A percentile compares a stretch with the other conserved stretches of the same genome.
Conservation (phyloP, 805 yeast genomes). For the Scheffersomyces spartinae region DNA sequence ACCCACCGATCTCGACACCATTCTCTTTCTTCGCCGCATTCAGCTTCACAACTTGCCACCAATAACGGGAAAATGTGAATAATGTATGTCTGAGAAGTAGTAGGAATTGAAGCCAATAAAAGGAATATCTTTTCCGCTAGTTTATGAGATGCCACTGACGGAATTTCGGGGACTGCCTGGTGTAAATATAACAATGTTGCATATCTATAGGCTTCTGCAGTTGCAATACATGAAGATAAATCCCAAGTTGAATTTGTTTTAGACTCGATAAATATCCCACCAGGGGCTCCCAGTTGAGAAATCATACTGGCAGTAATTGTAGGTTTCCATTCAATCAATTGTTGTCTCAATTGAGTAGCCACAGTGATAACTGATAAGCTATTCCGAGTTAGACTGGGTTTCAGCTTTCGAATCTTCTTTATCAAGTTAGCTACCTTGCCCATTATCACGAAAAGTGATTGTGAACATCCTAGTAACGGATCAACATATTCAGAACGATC, state of each 20-base stretch:
- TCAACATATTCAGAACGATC: conserved; percentile 37
- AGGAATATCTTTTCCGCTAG: conserved; percentile 50
- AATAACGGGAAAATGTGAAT: conserved; percentile 57
- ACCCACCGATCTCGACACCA: conserved; percentile 55
- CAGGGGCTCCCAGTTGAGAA: conserved; percentile 27
- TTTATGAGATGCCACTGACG: conserved; percentile 40
- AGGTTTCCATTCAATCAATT: conserved; percentile 49
- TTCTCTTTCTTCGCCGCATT: conserved; percentile 43
- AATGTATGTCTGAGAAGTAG: conserved; percentile 41
- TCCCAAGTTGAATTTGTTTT: conserved; percentile 30
- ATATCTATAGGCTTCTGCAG: conserved; percentile 60
- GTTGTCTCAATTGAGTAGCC: conserved; percentile 44
- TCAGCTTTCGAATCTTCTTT: conserved; percentile 30
- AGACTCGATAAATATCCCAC: conserved; percentile 8
- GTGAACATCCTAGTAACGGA: conserved; percentile 59
- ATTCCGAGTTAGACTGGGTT: conserved; percentile 27
- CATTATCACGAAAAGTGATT: conserved; percentile 50
- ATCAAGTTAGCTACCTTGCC: conserved; percentile 52
- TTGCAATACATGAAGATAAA: conserved; percentile 47
- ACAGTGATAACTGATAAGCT: conserved; percentile 36
- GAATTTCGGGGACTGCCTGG: conserved; percentile 63
- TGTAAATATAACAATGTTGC: conserved; percentile 49
- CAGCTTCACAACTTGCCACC: conserved; percentile 57
- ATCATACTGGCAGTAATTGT: conserved; percentile 23
- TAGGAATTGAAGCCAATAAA: conserved; percentile 52